Evolutionary conservation across 129 eudicot species (phyloP), one percentile per base, ranked within the genome.

Genomic region (Arctium lappa): DNA sequence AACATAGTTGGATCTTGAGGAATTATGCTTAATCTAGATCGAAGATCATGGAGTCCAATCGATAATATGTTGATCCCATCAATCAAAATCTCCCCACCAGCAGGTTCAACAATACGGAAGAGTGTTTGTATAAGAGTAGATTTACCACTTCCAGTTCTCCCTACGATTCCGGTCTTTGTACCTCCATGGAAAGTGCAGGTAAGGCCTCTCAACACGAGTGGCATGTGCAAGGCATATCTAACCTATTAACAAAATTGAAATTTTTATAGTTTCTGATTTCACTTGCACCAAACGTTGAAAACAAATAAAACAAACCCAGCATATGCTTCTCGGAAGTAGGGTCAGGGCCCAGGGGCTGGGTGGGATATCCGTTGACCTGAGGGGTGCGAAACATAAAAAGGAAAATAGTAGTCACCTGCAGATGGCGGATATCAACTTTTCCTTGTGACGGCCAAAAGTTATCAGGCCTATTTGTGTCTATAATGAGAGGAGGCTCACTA

Each of bases 1-100:
- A 95, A 95, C 99, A 95, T 95, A 82, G 94, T 95, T 30, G 99
- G 99, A 83, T 95, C 98, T 84, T 95, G 98, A 0, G 97, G 98
- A 74, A 95, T 95, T 75, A 95, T 95, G 86, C 98, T 95, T 68
- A 95, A 83, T 80, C 89, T 90, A 36, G 98, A 93, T 44, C 99
- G 86, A 75, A 95, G 72, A 86, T 95, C 97, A 36, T 95, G 99
- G 40, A 95, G 86, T 32, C 98, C 99, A 15, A 95, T 90, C 0
- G 90, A 76, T 53, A 85, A 89, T n/a, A 95, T 89, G 82, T 89
- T 74, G 72, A 91, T 76, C 76, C 95, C 95, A 82, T 95, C 99
- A 69, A 95, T 90, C 12, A 72, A 0, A 71, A 93, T 88, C 56
- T 88, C 62, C 9, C 99, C 99, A 5, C 76, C 74, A 10, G 90